Evolutionary conservation across 768 basidiomycete genomes (phyloP), one percentile per base, ranked within the genome.

Genomic region (Suillus brevipes): DNA sequence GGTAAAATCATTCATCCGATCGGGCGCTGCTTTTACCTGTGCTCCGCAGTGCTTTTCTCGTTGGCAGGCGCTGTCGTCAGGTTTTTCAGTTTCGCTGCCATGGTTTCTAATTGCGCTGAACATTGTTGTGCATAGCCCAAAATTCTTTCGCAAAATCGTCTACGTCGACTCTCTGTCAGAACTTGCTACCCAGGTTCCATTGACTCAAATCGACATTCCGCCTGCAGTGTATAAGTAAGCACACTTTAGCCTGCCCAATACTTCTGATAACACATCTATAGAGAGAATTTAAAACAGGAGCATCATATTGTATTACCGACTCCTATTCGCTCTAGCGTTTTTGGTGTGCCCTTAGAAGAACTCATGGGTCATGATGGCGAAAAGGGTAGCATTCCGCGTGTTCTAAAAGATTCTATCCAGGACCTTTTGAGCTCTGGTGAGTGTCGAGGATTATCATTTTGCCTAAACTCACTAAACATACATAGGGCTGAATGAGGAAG

Each of bases 191-290:
- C 81, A 89, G 72, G 86, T 95, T 6, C 94, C 94, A 4, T 73
- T 95, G n/a, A 91, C 90, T 0, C 93, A 95, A 72, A 93, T 95
- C 43, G 90, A 94, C 73, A 88, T 95, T 49, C 87, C 91, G 28
- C 89, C 92, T 18, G 86, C 89, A 2, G 91, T 92, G 13, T 94
- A 95, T 73, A 85, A 88, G 93, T 94, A 69, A 59, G 90, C 60
- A 16, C n/a, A 38, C 9, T 62, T 63, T 42, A 25, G 59, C n/a
- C 5, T 36, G 20, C 59, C 31, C 31, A n/a, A 12, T 6, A 57
- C n/a, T 23, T 49, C 55, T 71, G 4, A 66, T 38, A n/a, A 50
- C 25, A 43, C 6, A 45, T 63, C 52, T 10, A 14, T 64, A 94
- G 93, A 73, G 92, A 94, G 76, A 95, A 95, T 71, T 75, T 88